Percentiles rank a stretch among this genome's conserved stretches.
phyloP scores from a whole-genome alignment of 2,329 filamentous ascomycete genomes.

The Xylaria sp. region DNA sequence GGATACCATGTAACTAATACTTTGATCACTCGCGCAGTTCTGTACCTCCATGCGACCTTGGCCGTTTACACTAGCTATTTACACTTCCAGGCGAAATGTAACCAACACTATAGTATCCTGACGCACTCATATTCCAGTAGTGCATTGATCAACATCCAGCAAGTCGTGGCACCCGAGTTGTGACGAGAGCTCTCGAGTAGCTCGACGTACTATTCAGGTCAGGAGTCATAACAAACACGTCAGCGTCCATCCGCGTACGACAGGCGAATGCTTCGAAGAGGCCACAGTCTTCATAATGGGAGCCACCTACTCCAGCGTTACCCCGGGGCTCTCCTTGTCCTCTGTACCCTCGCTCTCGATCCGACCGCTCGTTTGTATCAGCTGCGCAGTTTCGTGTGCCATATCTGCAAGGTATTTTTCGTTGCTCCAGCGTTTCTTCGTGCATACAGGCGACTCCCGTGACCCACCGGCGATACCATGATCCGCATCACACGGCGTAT shows the following conservation, averaged over 20 bases:
- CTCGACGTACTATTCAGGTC: not conserved
- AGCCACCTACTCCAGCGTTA: not conserved
- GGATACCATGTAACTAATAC: not conserved
- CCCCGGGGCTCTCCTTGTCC: not conserved
- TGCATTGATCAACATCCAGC: not conserved
- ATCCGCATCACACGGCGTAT: not conserved
- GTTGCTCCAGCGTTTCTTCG: not conserved
- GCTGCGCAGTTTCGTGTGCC: conserved; percentile 3
- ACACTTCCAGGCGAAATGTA: not conserved
- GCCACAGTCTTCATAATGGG: not conserved
- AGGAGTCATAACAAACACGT: not conserved
- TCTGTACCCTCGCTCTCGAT: not conserved
- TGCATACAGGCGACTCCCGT: conserved; percentile 2
- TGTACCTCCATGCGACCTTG: not conserved
- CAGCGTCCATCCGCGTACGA: conserved; percentile 14
- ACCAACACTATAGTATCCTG: not conserved
- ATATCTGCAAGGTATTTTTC: not conserved
- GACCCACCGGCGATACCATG: not conserved
- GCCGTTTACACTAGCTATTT: not conserved
- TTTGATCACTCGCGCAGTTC: not conserved
- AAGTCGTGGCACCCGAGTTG: not conserved
- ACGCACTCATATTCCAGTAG: not conserved
- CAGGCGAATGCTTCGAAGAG: conserved; percentile 20
- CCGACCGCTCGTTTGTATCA: not conserved
- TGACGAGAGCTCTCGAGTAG: not conserved